Conservation (phyloP, 2,329 filamentous ascomycete genomes). For the Ophiostoma pallidulum region DNA sequence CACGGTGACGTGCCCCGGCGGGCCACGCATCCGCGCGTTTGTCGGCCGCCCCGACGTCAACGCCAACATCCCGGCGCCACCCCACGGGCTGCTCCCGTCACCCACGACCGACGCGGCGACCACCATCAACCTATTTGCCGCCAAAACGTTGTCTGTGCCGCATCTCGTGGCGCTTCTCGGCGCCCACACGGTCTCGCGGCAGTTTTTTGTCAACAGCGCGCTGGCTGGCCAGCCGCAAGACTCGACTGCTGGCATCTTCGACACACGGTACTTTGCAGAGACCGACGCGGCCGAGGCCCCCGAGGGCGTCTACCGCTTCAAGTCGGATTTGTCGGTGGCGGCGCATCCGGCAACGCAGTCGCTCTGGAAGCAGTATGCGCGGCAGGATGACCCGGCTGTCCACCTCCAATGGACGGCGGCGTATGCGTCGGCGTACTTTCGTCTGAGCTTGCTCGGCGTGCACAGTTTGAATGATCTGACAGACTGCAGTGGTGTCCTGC, state of each 20-base stretch:
- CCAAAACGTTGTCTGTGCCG: conserved; percentile 39
- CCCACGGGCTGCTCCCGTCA: conserved; percentile 35
- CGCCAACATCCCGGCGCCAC: conserved; percentile 25
- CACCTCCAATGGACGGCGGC: conserved; percentile 31
- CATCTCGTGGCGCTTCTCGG: conserved; percentile 46
- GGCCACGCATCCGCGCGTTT: conserved; percentile 40
- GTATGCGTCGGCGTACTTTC: conserved; percentile 43
- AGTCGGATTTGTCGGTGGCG: conserved; percentile 32
- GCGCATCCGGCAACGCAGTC: conserved; percentile 26
- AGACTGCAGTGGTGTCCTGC: conserved; percentile 46
- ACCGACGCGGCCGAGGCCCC: conserved; percentile 24
- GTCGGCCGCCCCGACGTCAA: conserved; percentile 38
- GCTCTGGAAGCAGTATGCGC: conserved; percentile 30
- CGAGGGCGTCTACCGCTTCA: conserved; percentile 28
- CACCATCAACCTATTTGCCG: conserved; percentile 36
- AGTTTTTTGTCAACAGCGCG: conserved; percentile 33
- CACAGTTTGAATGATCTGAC: conserved; percentile 46
- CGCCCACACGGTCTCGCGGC: conserved; percentile 40
- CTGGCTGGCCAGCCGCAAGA: conserved; percentile 34
- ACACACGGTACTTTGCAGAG: conserved; percentile 38
- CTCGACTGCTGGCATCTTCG: conserved; percentile 40
- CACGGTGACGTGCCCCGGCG: conserved; percentile 41
- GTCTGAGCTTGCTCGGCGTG: conserved; percentile 46
- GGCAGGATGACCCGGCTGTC: conserved; percentile 17
- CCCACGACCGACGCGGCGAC: conserved; percentile 30